A percentile compares a stretch with the other conserved stretches of the same genome.
These are phyloP conservation scores for Epichloe baconii DNA, from an alignment of 2,329 filamentous ascomycete genomes.

Conservation along the genomic window DNA sequence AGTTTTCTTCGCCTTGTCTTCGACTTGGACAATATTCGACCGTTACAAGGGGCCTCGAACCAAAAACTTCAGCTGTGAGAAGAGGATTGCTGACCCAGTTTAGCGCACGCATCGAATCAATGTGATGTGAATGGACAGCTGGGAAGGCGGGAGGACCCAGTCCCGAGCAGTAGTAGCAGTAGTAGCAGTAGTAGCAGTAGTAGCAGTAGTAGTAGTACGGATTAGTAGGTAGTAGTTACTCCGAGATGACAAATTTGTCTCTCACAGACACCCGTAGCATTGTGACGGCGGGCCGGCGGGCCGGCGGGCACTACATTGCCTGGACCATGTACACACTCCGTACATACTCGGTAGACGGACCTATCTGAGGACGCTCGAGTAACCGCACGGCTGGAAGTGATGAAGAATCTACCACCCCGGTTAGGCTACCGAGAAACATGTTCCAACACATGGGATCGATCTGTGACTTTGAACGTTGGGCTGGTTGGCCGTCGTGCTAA, in stretches of 20 bases:
- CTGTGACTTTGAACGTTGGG: background rate
- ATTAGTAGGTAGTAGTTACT: background rate
- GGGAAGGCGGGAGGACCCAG: background rate
- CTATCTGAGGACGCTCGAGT: background rate
- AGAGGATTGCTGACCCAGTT: background rate
- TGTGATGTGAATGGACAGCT: background rate
- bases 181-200: no score
- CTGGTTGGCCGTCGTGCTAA: background rate
- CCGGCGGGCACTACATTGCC: background rate
- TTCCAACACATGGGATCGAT: background rate
- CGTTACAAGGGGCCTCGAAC: no score
- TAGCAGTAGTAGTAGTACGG: no score
- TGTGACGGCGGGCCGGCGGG: background rate
- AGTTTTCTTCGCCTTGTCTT: no score
- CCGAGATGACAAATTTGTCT: background rate
- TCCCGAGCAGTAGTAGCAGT: no score
- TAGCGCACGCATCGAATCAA: background rate
- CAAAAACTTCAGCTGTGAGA: no score
- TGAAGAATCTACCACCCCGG: constrained; percentile 2
- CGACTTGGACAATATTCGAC: no score
- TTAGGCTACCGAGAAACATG: constrained; percentile 5
- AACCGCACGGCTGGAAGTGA: constrained; percentile 1
- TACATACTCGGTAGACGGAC: background rate
- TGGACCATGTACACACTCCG: background rate
- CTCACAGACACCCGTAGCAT: background rate